Evolutionary conservation across 805 yeast genomes (phyloP).

Genomic region (Ogataea pini): DNA sequence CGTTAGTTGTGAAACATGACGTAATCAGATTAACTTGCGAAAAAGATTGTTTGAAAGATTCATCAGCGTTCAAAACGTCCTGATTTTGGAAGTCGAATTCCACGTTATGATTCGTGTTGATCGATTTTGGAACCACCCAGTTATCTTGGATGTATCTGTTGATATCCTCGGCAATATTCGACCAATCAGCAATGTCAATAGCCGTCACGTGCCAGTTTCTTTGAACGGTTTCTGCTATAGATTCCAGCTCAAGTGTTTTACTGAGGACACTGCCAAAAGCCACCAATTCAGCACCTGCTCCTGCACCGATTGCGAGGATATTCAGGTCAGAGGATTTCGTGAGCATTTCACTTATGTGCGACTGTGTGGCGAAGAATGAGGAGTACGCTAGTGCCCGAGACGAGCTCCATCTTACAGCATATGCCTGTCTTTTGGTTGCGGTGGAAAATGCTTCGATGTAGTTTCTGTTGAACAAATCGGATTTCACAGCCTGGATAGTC

Average conservation of each 20-base stretch:
- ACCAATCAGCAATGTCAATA: conserved; percentile 83
- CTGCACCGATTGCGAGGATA: conserved; percentile 78
- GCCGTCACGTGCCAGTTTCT: conserved; percentile 44
- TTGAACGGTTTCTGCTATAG: conserved; percentile 6
- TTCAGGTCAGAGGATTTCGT: conserved; percentile 26
- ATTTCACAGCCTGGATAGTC: conserved; percentile 68
- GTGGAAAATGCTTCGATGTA: conserved; percentile 68
- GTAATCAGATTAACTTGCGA: conserved; percentile 55
- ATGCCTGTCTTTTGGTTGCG: conserved; percentile 68
- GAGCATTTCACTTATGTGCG: conserved; percentile 42
- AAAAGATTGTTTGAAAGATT: conserved; percentile 23
- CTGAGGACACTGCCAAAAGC: conserved; percentile 62
- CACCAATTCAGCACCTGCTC: conserved; percentile 83
- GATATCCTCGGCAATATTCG: conserved; percentile 48
- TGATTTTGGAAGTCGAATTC: conserved; percentile 35
- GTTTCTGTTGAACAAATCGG: conserved; percentile 67
- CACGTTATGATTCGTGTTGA: conserved; percentile 24
- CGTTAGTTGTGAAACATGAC: conserved; percentile 82
- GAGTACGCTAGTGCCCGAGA: conserved; percentile 75
- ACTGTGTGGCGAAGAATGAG: conserved; percentile 58
- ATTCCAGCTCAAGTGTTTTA: conserved; percentile 24
- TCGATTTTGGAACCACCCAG: conserved; percentile 51
- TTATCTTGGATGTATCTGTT: conserved; percentile 43
- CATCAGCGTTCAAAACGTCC: conserved; percentile 39
- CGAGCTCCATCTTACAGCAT: conserved; percentile 85